phyloP scores from a whole-genome alignment of 192 early-diverging fungal species.

The Pilobolus umbonatus region DNA sequence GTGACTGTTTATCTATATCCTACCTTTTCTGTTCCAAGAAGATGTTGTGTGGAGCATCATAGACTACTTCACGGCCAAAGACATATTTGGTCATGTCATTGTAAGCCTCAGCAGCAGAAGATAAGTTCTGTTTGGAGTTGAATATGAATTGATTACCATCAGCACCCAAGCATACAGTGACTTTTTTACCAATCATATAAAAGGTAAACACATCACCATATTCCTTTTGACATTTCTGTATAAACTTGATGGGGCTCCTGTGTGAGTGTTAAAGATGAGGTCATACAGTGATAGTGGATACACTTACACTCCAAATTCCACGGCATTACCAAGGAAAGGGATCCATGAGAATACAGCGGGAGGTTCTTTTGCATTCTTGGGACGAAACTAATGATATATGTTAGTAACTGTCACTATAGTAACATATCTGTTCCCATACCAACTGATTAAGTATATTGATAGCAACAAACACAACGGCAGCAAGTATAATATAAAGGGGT shows the following conservation, averaged over 20 bases:
- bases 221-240: conserved; percentile 73
- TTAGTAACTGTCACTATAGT: neutral
- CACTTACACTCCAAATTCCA: conserved; percentile 74
- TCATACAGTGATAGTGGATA: neutral
- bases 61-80: conserved; percentile 94
- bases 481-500: conserved; percentile 17
- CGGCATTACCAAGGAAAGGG: conserved; percentile 85
- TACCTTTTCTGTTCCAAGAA: conserved; percentile 99
- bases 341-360: conserved; percentile 71
- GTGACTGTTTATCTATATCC: neutral
- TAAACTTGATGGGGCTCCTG: conserved; percentile 79
- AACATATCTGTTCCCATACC: conserved; percentile 1
- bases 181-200: conserved; percentile 83
- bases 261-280: neutral
- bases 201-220: conserved; percentile 93
- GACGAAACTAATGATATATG: conserved; percentile 9
- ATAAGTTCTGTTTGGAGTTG: conserved; percentile 82
- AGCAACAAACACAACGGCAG: conserved; percentile 1
- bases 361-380: conserved; percentile 51
- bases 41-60: conserved; percentile 86
- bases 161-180: conserved; percentile 83
- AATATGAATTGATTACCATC: conserved; percentile 98
- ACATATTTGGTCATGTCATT: conserved; percentile 89
- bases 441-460: conserved; percentile 31
- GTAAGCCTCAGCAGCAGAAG: conserved; percentile 92